Conservation (phyloP, 345 rosid species). For the Leavenworthia alabamica region DNA sequence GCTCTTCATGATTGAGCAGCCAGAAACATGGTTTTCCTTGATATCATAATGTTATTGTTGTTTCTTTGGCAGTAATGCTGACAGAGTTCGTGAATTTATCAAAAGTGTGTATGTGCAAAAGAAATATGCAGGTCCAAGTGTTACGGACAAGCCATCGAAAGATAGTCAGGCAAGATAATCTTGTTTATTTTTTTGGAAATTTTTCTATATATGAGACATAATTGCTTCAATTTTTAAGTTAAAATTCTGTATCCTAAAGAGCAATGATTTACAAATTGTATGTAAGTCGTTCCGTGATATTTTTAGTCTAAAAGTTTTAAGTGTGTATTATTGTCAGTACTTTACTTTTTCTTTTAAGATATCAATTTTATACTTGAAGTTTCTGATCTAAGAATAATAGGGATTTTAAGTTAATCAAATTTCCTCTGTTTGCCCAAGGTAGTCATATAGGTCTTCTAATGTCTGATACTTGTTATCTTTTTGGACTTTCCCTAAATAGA, state of each 20-base stretch:
- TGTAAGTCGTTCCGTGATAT: neutral
- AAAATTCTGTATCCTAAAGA: neutral
- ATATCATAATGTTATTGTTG: neutral
- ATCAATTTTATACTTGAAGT: neutral
- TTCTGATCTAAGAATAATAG: neutral
- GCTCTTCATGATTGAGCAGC: constrained; percentile 8
- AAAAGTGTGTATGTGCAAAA: constrained; percentile 72
- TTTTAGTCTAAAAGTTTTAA: neutral
- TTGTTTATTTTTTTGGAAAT: neutral
- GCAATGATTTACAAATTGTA: neutral
- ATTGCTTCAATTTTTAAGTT: neutral
- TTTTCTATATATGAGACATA: neutral
- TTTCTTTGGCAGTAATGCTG: constrained; percentile 56
- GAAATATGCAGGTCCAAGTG: constrained; percentile 66
- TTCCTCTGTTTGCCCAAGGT: too few species aligned
- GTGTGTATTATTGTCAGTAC: neutral
- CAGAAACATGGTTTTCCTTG: neutral
- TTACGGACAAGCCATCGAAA: constrained; percentile 61
- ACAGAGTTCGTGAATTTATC: constrained; percentile 78
- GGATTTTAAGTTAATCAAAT: too few species aligned
- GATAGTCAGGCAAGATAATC: constrained; percentile 56
- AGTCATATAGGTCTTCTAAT: too few species aligned
- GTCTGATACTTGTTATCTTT: constrained; percentile 4
- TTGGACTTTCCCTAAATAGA: constrained; percentile 2
- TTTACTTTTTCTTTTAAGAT: neutral